phyloP scores from a whole-genome alignment of 495 filamentous ascomycete species.

The Oidiodendron maius region DNA sequence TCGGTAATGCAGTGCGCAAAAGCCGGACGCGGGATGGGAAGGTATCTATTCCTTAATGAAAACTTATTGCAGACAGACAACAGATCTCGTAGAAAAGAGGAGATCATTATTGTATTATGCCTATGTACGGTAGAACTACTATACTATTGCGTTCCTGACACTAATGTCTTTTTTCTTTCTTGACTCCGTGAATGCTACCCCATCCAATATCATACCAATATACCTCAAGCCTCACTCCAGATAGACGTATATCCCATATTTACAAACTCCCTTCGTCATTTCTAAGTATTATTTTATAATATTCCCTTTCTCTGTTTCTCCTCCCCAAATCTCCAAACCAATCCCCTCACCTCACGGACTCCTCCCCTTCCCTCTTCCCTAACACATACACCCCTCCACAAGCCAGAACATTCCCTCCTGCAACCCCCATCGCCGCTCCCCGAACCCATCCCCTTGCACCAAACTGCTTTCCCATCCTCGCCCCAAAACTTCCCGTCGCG shows the following conservation, averaged over 20 bases:
- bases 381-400: constrained; percentile 66
- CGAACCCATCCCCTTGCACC: constrained; percentile 56
- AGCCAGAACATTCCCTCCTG: constrained; percentile 60
- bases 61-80: too few relatives aligned
- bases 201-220: too few relatives aligned
- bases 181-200: too few relatives aligned
- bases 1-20: constrained; percentile 18
- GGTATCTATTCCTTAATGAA: too few relatives aligned
- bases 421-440: constrained; percentile 65
- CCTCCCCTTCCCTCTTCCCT: constrained; percentile 47
- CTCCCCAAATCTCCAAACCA: constrained; percentile 21
- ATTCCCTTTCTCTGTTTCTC: constrained; percentile 22
- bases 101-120: too few relatives aligned
- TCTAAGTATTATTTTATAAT: neutral
- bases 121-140: too few relatives aligned
- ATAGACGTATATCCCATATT: too few relatives aligned
- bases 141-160: too few relatives aligned
- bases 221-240: too few relatives aligned
- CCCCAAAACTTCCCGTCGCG: constrained; percentile 1
- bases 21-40: constrained; percentile 4
- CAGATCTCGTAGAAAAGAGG: neutral
- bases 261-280: neutral
- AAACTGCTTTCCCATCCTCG: constrained; percentile 8
- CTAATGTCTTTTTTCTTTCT: too few relatives aligned
- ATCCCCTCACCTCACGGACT: constrained; percentile 33